Evolutionary conservation across 768 basidiomycete genomes (phyloP).

Genomic region (Nidula microcarpa): DNA sequence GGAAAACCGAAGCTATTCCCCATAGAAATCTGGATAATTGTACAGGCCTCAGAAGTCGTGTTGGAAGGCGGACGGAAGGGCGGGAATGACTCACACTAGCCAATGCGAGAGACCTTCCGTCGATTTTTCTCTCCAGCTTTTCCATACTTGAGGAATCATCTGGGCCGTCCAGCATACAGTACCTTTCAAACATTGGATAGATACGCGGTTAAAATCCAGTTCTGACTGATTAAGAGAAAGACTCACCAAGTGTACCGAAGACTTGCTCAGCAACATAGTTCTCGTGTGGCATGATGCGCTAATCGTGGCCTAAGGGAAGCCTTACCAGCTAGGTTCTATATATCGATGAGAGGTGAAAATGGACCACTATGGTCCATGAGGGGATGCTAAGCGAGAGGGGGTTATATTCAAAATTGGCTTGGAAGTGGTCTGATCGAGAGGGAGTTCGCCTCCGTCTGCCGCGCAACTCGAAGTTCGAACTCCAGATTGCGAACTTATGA

Average conservation of each 20-base stretch:
- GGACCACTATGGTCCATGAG: too few species aligned
- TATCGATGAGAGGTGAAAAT: too few species aligned
- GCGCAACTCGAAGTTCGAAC: too few species aligned
- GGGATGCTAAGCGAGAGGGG: too few species aligned
- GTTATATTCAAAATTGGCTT: too few species aligned
- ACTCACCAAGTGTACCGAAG: constrained; percentile 62
- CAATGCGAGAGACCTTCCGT: constrained; percentile 66
- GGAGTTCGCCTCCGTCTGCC: too few species aligned
- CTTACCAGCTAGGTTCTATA: too few species aligned
- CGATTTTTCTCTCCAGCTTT: constrained; percentile 64
- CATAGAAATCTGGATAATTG: constrained; percentile 46
- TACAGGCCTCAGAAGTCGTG: not conserved
- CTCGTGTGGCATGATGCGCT: not conserved
- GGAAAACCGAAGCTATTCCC: constrained; percentile 54
- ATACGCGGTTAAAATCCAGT: not conserved
- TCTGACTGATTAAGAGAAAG: not conserved
- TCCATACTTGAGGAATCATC: constrained; percentile 70
- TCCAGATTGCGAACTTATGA: too few species aligned
- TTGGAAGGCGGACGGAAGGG: not conserved
- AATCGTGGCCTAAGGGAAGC: not conserved
- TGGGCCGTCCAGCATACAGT: constrained; percentile 67
- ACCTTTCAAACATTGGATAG: constrained; percentile 28
- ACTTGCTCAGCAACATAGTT: not conserved
- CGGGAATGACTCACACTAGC: constrained; percentile 46
- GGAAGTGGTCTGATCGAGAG: too few species aligned